Evolutionary conservation across 1,284 basidiomycete genomes (phyloP), one percentile per base, ranked within the genome.

Genomic region (Ceratobasidium sp.): DNA sequence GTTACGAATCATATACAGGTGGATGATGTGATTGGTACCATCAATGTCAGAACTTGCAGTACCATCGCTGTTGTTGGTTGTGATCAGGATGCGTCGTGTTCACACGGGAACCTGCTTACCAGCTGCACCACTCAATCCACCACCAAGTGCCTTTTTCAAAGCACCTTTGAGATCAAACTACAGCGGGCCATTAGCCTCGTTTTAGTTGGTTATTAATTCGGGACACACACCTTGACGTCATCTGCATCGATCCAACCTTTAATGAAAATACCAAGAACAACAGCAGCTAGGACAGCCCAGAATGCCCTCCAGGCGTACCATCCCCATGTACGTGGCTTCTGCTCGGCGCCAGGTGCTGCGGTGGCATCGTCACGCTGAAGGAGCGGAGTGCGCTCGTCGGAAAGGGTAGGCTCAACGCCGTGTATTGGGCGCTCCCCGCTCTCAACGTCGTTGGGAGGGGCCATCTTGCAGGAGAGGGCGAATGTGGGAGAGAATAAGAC

Each of bases 51-150:
- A 14, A 97, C 94, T 79, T 96, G 94, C 2, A 96, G 83, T 8
- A 96, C 86, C 94, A 96, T 96, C 0, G 93, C 94, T 86, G 79
- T 76, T 12, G 28, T 36, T 43, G 58, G 58, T n/a, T 32, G 23
- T 55, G 30, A 45, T 69, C 18, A 39, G 41, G 46, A n/a, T 23
- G 1, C 4, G 34, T 30, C 41, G 28, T 14, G 12, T 34, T 55
- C 8, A 23, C 1, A 28, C 26, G 70, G 58, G 43, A 23, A 4
- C 1, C 26, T 30, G 77, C 82, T 75, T 77, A 87, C 89, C 91
- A 76, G 90, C 91, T 32, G 93, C 93, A 70, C 93, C 93, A 74
- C 92, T 93, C 58, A 95, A 79, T 1, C 93, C 94, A 39, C 94
- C 94, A 8, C 94, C 94, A 0, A 92, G 83, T 4, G 94, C 94